Evolutionary conservation across 1,284 basidiomycete genomes (phyloP), one percentile per base, ranked within the genome.

Genomic region (Garcileccinum viscosum): DNA sequence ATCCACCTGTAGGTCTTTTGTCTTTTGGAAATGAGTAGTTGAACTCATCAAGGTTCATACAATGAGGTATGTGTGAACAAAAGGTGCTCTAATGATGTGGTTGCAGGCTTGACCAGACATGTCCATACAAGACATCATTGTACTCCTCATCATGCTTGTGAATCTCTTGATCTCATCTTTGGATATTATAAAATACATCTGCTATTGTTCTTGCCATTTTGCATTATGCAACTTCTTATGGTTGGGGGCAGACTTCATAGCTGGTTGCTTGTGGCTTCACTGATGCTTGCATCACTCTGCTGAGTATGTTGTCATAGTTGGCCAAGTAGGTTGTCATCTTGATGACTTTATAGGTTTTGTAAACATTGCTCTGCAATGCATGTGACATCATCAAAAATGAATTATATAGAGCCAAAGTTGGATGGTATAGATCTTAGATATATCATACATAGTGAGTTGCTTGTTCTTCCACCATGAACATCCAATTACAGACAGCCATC

Each of bases 361-460:
- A 17, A 90, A 93, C 73, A 89, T 90, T 27, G n/a, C 83, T 92
- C 35, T 88, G 86, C 80, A 92, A 90, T 75, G 91, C 89, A 5
- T 86, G 92, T 74, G 85, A 88, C n/a, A 84, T 91, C 62, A 80
- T 93, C 44, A 82, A 84, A n/a, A 79, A 83, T 67, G 74, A 74
- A 40, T 72, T 64, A 50, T 63, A 62, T 44, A 62, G 56, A 12
- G 38, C 60, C 59, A 71, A 58, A 56, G n/a, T 50, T 38, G 30
- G 76, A 76, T 7, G 70, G 72, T 19, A 71, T 75, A 66, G 69
- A 70, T 60, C 79, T 81, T 32, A 71, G 72, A 50, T 70, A 80
- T 38, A 63, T 68, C 12, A 72, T 73, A 2, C 73, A 71, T 5
- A 40, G 62, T 27, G 76, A 78, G 68, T 73, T 71, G 2, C 78